Evolutionary conservation across 345 rosid genomes (phyloP).

Genomic region (Arabidopsis arenosa): DNA sequence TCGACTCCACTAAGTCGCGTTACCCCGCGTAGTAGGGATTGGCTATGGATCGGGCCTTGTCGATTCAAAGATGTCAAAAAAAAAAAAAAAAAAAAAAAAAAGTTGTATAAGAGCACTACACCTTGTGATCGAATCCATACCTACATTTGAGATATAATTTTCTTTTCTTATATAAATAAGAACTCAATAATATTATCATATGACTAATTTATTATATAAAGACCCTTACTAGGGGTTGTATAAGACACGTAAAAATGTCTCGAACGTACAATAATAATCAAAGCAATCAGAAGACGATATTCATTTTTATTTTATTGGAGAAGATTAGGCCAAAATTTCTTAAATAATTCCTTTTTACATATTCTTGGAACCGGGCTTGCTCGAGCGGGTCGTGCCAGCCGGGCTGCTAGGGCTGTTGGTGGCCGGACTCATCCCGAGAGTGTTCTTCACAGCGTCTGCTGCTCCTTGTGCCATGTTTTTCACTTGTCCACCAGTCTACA

Average conservation of each 20-base stretch:
- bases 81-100: too few relatives aligned
- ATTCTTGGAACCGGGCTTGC: conserved; percentile 31
- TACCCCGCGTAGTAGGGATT: too few relatives aligned
- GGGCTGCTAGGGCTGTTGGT: conserved; percentile 37
- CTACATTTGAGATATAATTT: neutral
- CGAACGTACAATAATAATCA: conserved; percentile 13
- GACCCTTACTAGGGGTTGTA: conserved; percentile 1
- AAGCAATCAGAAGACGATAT: neutral
- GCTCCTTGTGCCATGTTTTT: conserved; percentile 61
- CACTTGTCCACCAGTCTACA: conserved; percentile 58
- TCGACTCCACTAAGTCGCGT: too few relatives aligned
- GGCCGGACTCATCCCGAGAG: conserved; percentile 51
- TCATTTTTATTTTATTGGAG: neutral
- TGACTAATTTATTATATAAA: neutral
- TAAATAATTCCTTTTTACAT: conserved; percentile 1
- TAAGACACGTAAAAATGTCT: conserved; percentile 17
- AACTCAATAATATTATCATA: conserved; percentile 13
- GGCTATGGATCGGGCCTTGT: too few relatives aligned
- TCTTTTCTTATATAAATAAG: conserved; percentile 2
- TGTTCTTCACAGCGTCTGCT: conserved; percentile 55
- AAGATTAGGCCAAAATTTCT: neutral
- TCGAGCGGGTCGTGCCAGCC: conserved; percentile 29
- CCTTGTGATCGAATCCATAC: too few relatives aligned
- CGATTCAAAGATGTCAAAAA: too few relatives aligned
- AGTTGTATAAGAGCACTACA: too few relatives aligned